phyloP scores from a whole-genome alignment of 345 rosid genomes.

The Syzygium jambos region DNA sequence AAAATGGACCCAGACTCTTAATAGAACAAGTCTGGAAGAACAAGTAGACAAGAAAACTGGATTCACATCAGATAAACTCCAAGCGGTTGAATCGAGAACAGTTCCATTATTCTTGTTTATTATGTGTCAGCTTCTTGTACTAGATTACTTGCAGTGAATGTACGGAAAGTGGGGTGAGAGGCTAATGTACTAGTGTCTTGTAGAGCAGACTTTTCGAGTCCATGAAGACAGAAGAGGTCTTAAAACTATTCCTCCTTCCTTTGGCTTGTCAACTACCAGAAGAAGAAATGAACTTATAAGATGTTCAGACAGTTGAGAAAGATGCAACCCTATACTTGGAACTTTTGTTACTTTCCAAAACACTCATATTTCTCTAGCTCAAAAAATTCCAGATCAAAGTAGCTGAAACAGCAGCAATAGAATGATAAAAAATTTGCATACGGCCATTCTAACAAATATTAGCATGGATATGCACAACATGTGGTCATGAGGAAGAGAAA shows the following conservation, averaged over 20 bases:
- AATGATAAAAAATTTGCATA: neutral
- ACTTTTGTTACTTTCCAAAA: neutral
- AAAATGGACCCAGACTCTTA: neutral
- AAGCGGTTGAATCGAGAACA: neutral
- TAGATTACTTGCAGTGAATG: neutral
- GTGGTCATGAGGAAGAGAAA: neutral
- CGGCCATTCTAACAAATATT: neutral
- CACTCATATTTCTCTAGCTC: neutral
- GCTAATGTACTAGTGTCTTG: neutral
- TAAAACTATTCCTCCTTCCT: neutral
- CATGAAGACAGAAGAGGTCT: neutral
- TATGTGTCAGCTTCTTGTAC: neutral
- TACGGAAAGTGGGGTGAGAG: neutral
- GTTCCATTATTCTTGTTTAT: neutral
- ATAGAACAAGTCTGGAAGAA: neutral
- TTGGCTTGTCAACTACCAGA: neutral
- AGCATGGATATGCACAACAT: neutral
- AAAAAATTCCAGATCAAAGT: neutral
- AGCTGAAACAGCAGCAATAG: neutral
- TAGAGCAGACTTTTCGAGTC: neutral
- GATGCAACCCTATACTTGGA: neutral
- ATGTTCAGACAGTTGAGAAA: neutral
- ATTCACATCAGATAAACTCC: neutral
- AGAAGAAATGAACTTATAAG: neutral
- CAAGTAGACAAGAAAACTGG: neutral